These are phyloP conservation scores for Melastoma malabathricum DNA, from an alignment of 345 rosid species.

Conservation along the genomic window DNA sequence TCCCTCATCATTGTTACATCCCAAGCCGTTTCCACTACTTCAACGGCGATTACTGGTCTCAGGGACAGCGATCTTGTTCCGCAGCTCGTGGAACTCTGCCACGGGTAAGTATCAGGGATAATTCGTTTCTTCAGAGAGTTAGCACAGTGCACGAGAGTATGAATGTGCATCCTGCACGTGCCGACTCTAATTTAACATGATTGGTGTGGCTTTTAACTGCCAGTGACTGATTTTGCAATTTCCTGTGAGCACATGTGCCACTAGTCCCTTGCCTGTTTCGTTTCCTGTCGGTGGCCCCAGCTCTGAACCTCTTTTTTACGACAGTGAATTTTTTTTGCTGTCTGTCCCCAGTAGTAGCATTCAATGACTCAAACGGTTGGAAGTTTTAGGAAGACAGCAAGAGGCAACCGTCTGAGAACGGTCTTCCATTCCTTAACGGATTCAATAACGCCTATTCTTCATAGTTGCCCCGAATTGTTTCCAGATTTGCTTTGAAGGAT, in stretches of 20 bases:
- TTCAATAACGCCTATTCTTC: no score
- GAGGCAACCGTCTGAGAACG: no score
- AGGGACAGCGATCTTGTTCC: slow-evolving; percentile 91
- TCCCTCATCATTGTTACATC: slow-evolving; percentile 70
- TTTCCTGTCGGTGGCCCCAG: slow-evolving; percentile 20
- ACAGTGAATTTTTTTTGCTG: no score
- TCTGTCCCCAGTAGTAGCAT: no score
- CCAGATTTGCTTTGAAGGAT: no score
- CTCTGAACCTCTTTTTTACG: not conserved
- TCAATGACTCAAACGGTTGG: no score
- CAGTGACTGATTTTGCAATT: slow-evolving; percentile 9
- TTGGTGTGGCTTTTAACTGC: slow-evolving; percentile 22
- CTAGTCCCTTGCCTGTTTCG: slow-evolving; percentile 9
- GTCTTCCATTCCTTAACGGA: no score
- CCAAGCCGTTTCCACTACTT: slow-evolving; percentile 81
- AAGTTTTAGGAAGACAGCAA: no score
- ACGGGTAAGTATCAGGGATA: slow-evolving; percentile 38
- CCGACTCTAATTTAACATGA: slow-evolving; percentile 10
- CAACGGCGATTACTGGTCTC: slow-evolving; percentile 61
- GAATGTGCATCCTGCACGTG: not conserved
- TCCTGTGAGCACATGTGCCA: slow-evolving; percentile 14
- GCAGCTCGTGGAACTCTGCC: slow-evolving; percentile 79
- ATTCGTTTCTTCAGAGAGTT: no score
- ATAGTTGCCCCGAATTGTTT: no score
- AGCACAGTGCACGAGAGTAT: no score